Evolutionary conservation across 148 eudicot species (phyloP), one percentile per base, ranked within the genome.

Genomic region (Silene conica): DNA sequence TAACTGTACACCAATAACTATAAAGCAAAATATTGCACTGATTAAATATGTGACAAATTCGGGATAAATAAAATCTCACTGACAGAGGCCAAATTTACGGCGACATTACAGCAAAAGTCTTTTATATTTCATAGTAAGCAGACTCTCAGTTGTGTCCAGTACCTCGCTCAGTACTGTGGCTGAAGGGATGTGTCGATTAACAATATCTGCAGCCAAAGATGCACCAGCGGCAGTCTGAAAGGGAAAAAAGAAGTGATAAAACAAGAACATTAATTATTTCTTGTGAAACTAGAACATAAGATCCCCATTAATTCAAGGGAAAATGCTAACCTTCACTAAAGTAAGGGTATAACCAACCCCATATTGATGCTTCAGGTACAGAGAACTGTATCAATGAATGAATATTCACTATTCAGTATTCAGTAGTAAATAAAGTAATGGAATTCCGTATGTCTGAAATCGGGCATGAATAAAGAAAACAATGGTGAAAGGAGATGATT

Each of bases 301-400:
- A 80, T 67, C 63, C 67, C 64, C 58, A 45, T 16, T 55, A 31
- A 20, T 16, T 54, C 14, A 70, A 56, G 74, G 28, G 66, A 12
- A 7, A 63, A 71, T 75, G 34, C 83, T 77, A 45, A 94, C 98
- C 96, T 96, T 96, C 82, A 86, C 97, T 78, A 96, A 77, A 41
- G 99, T 90, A 77, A 96, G 99, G 81, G 99, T 96, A 78, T 96
- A 96, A 69, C 99, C 99, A 83, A 96, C 99, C 67, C 99, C 99
- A 80, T 92, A 96, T 43, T 87, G 91, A 78, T 88, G 99, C 92
- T 96, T 96, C 80, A 96, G 81, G 87, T 88, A 96, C 31, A 96
- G 93, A 18, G 99, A 89, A 78, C 97, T 94, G 90, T 41, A 76
- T 54, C 52, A 77, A 79, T 34, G 69, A 76, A 79, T 34, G 69